phyloP scores from a whole-genome alignment of 441 rosid species.

The Syzygium syzygioides region DNA sequence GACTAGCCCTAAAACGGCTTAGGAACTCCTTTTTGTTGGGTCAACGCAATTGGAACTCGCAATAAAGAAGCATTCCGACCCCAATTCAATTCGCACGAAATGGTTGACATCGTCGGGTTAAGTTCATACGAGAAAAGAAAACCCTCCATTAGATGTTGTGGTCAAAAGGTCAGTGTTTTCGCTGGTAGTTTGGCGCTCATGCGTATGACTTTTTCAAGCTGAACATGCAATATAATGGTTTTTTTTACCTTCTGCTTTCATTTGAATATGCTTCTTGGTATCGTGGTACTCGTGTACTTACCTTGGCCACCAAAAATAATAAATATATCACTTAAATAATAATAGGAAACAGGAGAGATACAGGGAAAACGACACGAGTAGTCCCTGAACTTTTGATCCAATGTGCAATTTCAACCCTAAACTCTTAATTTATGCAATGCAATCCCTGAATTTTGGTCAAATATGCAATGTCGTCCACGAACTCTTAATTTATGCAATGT shows the following conservation, averaged over 20 bases:
- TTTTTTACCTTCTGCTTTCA: background rate
- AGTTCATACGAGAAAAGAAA: background rate
- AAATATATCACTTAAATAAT: background rate
- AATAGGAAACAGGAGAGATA: background rate
- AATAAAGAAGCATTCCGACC: background rate
- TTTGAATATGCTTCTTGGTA: background rate
- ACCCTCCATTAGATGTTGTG: background rate
- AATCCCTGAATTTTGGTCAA: background rate
- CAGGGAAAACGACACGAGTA: background rate
- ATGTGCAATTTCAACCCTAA: accelerated
- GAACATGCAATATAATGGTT: background rate
- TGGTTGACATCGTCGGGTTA: background rate
- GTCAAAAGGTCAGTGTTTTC: background rate
- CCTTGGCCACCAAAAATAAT: background rate
- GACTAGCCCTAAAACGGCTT: background rate
- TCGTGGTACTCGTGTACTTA: background rate
- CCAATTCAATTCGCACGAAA: background rate
- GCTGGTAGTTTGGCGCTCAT: background rate
- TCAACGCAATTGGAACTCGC: background rate
- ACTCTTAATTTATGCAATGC: background rate
- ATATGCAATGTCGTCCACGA: background rate
- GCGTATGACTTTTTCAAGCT: background rate
- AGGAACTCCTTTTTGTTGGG: background rate
- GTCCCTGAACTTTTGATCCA: accelerated
- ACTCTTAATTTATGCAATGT: too few species aligned